Percentiles rank a stretch among this genome's conserved stretches.
These are phyloP conservation scores for Candida odintsovae DNA, from an alignment of 805 yeast genomes.

Conservation along the genomic window DNA sequence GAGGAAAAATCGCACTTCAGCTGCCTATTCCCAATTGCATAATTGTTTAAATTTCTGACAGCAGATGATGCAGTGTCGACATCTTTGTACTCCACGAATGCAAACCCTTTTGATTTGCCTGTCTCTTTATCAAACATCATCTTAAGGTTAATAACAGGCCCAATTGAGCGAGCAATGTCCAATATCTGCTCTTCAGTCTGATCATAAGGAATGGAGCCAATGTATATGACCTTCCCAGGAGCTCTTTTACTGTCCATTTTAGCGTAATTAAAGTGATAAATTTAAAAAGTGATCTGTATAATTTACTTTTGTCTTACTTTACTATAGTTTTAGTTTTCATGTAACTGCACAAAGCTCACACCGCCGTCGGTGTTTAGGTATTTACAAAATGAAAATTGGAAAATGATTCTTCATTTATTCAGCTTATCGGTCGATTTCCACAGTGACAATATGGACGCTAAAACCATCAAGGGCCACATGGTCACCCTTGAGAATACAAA, in stretches of 20 bases:
- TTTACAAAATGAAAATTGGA: not conserved
- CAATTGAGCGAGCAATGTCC: slow-evolving; percentile 80
- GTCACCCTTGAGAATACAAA: slow-evolving; percentile 68
- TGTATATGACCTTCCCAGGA: slow-evolving; percentile 50
- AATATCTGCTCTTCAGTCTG: slow-evolving; percentile 90
- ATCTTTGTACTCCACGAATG: slow-evolving; percentile 74
- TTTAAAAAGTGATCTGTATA: no score
- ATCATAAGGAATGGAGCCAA: slow-evolving; percentile 84
- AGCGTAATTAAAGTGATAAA: no score
- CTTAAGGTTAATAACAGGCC: slow-evolving; percentile 74
- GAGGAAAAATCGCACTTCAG: slow-evolving; percentile 72
- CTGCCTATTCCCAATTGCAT: slow-evolving; percentile 63
- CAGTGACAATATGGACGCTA: slow-evolving; percentile 49
- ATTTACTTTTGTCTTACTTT: no score
- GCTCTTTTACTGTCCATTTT: slow-evolving; percentile 7
- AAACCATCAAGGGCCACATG: slow-evolving; percentile 66
- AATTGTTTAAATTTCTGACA: slow-evolving; percentile 79
- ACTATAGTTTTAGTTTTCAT: not conserved
- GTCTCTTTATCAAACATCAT: slow-evolving; percentile 83
- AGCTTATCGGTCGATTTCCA: no score
- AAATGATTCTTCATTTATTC: no score
- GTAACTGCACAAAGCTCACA: not conserved
- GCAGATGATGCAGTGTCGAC: slow-evolving; percentile 87
- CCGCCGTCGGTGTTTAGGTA: not conserved
- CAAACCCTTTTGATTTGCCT: slow-evolving; percentile 87